Conservation (phyloP, 164 flowering plant genomes). For the Sextonia rubra region DNA sequence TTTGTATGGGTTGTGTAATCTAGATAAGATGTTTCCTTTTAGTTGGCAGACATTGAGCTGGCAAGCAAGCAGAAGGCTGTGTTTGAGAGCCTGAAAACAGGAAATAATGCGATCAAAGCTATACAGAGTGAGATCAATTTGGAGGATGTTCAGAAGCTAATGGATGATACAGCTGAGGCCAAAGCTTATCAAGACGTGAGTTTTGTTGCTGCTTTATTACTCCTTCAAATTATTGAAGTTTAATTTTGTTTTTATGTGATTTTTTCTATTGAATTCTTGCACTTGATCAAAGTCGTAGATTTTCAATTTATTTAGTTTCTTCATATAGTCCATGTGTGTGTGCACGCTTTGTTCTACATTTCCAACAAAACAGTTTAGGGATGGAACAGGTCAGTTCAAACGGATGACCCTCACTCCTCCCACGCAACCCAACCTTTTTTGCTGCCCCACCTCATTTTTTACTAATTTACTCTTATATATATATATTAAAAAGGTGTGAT, state of each 20-base stretch:
- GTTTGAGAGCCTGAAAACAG: conserved; percentile 84
- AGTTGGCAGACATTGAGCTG: conserved; percentile 94
- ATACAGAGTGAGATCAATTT: conserved; percentile 87
- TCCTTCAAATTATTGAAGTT: neutral
- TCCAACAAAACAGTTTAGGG: too few relatives aligned
- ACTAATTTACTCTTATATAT: too few relatives aligned
- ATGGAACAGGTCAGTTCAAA: too few relatives aligned
- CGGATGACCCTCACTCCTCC: too few relatives aligned
- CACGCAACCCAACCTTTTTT: too few relatives aligned
- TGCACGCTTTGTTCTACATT: too few relatives aligned
- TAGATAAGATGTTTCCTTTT: conserved; percentile 17
- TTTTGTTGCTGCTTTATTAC: conserved; percentile 6
- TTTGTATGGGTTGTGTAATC: neutral
- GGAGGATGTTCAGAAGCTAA: conserved; percentile 90
- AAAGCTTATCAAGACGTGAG: conserved; percentile 96
- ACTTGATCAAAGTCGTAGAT: neutral
- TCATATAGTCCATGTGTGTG: neutral
- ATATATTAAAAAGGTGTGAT: too few relatives aligned
- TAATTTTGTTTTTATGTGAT: neutral
- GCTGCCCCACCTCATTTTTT: too few relatives aligned
- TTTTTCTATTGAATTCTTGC: neutral
- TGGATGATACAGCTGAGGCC: conserved; percentile 96
- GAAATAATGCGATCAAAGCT: conserved; percentile 79
- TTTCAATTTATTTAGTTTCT: neutral
- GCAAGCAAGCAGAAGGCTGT: conserved; percentile 94